phyloP scores from a whole-genome alignment of 2,329 filamentous ascomycete genomes.

The Aspergillus sp. region DNA sequence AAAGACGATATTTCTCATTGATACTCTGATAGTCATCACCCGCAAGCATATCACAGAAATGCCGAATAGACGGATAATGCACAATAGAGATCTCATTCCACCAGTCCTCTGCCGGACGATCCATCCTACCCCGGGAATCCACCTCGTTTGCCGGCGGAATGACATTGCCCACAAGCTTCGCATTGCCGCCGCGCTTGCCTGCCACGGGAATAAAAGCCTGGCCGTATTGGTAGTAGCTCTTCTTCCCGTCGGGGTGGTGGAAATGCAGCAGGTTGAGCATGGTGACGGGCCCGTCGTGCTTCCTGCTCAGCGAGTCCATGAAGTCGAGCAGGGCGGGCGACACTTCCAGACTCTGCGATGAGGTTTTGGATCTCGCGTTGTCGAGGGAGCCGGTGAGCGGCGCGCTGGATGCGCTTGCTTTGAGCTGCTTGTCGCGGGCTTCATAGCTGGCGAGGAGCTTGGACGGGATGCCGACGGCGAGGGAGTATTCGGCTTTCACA shows the following conservation, averaged over 20 bases:
- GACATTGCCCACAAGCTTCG: conserved; percentile 62
- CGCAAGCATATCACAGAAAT: conserved; percentile 62
- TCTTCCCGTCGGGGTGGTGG: conserved; percentile 46
- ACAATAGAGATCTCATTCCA: conserved; percentile 66
- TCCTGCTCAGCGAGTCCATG: conserved; percentile 37
- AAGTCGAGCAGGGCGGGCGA: conserved; percentile 51
- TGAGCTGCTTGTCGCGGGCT: conserved; percentile 21
- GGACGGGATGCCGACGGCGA: conserved; percentile 34
- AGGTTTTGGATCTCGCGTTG: conserved; percentile 20
- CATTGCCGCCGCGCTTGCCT: conserved; percentile 52
- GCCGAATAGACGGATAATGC: conserved; percentile 60
- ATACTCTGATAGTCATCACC: conserved; percentile 58
- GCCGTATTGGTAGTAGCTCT: conserved; percentile 57
- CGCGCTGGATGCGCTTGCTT: conserved; percentile 12
- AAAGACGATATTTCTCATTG: conserved; percentile 53
- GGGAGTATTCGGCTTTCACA: conserved; percentile 29
- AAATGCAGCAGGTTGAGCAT: conserved; percentile 66
- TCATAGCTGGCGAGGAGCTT: conserved; percentile 30
- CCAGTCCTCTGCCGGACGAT: conserved; percentile 25
- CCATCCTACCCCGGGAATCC: conserved; percentile 23
- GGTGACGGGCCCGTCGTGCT: conserved; percentile 48
- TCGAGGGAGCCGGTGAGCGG: conserved; percentile 29
- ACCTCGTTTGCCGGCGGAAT: conserved; percentile 26
- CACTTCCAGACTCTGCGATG: conserved; percentile 54
- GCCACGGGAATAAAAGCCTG: conserved; percentile 47